phyloP scores from a whole-genome alignment of 2,329 filamentous ascomycete species.

The Curvularia sp. region DNA sequence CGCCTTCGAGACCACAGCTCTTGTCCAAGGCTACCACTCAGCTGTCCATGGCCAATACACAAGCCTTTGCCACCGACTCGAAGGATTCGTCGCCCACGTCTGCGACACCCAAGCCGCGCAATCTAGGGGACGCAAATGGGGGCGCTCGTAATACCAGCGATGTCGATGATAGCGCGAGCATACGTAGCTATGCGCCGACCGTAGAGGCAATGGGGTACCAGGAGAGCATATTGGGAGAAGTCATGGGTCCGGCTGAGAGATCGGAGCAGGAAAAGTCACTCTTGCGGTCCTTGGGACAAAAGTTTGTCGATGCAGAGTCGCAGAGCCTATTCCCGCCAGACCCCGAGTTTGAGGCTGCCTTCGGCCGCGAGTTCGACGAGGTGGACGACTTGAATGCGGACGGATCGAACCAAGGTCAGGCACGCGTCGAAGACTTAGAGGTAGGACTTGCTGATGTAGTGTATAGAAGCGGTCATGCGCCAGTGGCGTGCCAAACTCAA shows the following conservation, averaged over 20 bases:
- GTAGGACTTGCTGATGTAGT: slow-evolving; percentile 38
- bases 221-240: slow-evolving; percentile 80
- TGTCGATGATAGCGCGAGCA: slow-evolving; percentile 68
- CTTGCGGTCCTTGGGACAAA: slow-evolving; percentile 71
- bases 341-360: slow-evolving; percentile 65
- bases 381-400: slow-evolving; percentile 66
- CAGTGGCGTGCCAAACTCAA: slow-evolving; percentile 93
- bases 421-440: slow-evolving; percentile 38
- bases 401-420: slow-evolving; percentile 65
- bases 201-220: slow-evolving; percentile 71
- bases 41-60: slow-evolving; percentile 78
- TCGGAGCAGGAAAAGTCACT: slow-evolving; percentile 68
- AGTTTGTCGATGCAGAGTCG: slow-evolving; percentile 60
- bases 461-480: slow-evolving; percentile 61
- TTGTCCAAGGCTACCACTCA: slow-evolving; percentile 80
- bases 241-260: slow-evolving; percentile 68
- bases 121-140: slow-evolving; percentile 48
- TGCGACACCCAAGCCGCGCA: slow-evolving; percentile 48
- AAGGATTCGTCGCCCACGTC: slow-evolving; percentile 38
- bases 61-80: slow-evolving; percentile 69
- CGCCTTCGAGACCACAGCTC: slow-evolving; percentile 53
- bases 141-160: slow-evolving; percentile 60
- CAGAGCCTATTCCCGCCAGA: slow-evolving; percentile 60
- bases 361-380: slow-evolving; percentile 78
- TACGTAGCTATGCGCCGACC: slow-evolving; percentile 71